Evolutionary conservation across 257 asterid genomes (phyloP), one percentile per base, ranked within the genome.

Genomic region (Thymus quinquecostatus): DNA sequence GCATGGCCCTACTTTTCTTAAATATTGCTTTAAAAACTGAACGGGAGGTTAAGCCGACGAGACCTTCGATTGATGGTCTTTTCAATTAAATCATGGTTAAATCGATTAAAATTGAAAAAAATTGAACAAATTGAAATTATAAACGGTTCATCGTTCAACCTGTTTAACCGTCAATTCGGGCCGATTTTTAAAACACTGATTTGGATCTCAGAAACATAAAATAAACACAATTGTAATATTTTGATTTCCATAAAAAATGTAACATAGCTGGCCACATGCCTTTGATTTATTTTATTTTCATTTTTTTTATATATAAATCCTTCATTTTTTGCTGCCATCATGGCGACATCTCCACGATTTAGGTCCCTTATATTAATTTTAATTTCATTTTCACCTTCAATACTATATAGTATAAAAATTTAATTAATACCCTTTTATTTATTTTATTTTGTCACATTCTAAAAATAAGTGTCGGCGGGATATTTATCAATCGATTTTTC

Each of bases 281-380:
- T 4, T 61, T 11, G 21, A n/a, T 61, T 61, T 41, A 40, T 14
- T 62, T 41, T 14, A 61, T 40, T 14, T 40, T 8, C 11, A 38
- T 41, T 14, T 38, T 40, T 14, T 40, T 8, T 5, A 38, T 38
- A n/a, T 12, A 60, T 36, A 60, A 7, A 60, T 38, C 12, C 8
- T 38, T n/a, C 8, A 2, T n/a, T 7, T 6, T 33, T 12, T 59
- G 45, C 36, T 34, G 47, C 13, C 47, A 60, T 60, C 62, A 57
- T 30, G 62, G 62, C 62, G 62, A 57, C 62, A 57, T 29, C 62
- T 29, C 21, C 60, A 28, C 36, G 60, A 55, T 27, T 12, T 55
- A 2, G 32, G 13, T 54, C 13, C 13, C 58, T 51, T 28, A 13
- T 4, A 38, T 38, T 38, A 38, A 38, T 38, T 27, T 59, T 44